Conservation (phyloP, 2,329 filamentous ascomycete genomes). For the Ophiostoma sp. region DNA sequence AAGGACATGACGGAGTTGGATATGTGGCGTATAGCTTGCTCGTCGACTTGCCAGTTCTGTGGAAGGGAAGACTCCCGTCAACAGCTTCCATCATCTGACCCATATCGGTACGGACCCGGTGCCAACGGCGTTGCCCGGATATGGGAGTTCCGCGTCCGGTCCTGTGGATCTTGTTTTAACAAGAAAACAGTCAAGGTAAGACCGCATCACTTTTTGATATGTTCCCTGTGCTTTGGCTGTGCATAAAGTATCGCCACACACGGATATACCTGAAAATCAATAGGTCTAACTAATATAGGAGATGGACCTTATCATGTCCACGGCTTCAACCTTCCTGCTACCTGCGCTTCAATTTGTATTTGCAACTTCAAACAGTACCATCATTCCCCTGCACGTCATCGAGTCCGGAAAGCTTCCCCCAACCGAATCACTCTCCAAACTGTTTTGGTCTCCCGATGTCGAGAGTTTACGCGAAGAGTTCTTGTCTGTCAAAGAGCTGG, state of each 20-base stretch:
- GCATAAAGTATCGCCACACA: no score
- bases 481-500: constrained; percentile 57
- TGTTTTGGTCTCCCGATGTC: constrained; percentile 59
- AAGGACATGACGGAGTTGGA: constrained; percentile 60
- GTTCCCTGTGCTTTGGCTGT: background rate
- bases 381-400: constrained; percentile 52
- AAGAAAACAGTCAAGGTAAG: constrained; percentile 60
- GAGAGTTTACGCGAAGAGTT: constrained; percentile 58
- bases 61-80: constrained; percentile 34
- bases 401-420: constrained; percentile 45
- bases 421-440: constrained; percentile 54
- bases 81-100: constrained; percentile 34
- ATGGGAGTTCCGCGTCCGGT: constrained; percentile 65
- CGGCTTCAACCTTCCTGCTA: constrained; percentile 55
- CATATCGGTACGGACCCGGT: constrained; percentile 59
- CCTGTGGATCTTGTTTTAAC: constrained; percentile 62
- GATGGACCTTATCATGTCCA: constrained; percentile 58
- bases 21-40: constrained; percentile 69
- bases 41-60: constrained; percentile 63
- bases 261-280: no score
- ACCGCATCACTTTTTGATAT: background rate
- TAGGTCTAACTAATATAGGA: constrained; percentile 49
- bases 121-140: constrained; percentile 54
- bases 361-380: constrained; percentile 55
- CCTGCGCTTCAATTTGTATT: constrained; percentile 66